Conservation (phyloP, 805 yeast species). For the Starmerella stigmatis region DNA sequence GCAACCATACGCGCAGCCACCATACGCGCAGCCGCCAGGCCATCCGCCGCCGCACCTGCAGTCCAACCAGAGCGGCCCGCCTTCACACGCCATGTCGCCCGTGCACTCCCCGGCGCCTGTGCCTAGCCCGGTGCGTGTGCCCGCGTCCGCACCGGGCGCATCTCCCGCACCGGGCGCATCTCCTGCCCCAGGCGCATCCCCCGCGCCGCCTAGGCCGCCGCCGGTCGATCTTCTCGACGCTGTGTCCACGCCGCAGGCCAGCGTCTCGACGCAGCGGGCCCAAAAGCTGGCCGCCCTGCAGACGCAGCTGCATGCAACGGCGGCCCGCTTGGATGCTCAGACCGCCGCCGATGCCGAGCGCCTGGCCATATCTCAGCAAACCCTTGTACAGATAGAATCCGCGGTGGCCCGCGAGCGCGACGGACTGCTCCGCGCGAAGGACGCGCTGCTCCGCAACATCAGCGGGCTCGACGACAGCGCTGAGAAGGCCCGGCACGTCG, state of each 20-base stretch:
- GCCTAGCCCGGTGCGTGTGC: too few relatives aligned
- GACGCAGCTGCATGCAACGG: background rate
- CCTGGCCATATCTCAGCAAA: background rate
- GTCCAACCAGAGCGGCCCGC: too few relatives aligned
- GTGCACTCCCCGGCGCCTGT: too few relatives aligned
- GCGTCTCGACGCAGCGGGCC: background rate
- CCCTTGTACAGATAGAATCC: background rate
- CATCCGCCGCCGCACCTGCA: too few relatives aligned
- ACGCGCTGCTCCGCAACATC: constrained; percentile 3
- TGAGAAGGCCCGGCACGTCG: constrained; percentile 28
- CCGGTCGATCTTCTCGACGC: background rate
- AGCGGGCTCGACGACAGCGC: constrained; percentile 25
- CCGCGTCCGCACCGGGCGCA: too few relatives aligned
- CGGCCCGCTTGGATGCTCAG: background rate
- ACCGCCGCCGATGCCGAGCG: background rate
- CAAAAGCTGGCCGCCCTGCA: background rate
- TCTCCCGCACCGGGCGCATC: too few relatives aligned
- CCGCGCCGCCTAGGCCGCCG: too few relatives aligned
- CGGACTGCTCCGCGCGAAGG: background rate
- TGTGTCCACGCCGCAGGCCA: background rate
- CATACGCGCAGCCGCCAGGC: too few relatives aligned
- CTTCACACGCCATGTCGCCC: too few relatives aligned
- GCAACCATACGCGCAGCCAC: too few relatives aligned
- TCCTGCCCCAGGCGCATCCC: too few relatives aligned
- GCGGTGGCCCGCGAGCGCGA: background rate